Evolutionary conservation across 2,329 filamentous ascomycete genomes (phyloP).

Genomic region (Emmonsiellopsis sp.): DNA sequence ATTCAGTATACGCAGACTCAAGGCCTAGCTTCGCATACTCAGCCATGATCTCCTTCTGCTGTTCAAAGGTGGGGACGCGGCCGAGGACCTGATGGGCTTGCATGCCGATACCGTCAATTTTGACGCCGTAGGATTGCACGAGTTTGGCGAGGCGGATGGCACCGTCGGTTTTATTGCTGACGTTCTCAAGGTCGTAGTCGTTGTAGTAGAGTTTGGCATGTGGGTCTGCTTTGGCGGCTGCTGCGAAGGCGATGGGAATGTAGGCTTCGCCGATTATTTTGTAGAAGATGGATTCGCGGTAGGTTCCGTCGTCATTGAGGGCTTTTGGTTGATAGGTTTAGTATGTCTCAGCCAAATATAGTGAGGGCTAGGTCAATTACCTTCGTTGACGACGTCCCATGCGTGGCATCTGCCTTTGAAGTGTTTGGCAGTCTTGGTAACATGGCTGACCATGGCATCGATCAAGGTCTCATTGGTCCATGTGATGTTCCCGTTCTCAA

Average conservation of each 20-base stretch:
- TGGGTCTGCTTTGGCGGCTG: slow-evolving; percentile 51
- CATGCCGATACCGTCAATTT: slow-evolving; percentile 42
- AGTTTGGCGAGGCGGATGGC: slow-evolving; percentile 30
- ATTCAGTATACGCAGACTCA: slow-evolving; percentile 32
- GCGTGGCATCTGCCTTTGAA: slow-evolving; percentile 29
- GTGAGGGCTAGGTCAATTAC: slow-evolving; percentile 9
- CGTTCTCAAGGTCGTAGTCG: slow-evolving; percentile 36
- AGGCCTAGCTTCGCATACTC: slow-evolving; percentile 33
- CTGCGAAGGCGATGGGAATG: slow-evolving; percentile 38
- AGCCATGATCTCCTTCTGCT: slow-evolving; percentile 30
- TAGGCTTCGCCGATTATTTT: slow-evolving; percentile 36
- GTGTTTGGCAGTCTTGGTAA: slow-evolving; percentile 27
- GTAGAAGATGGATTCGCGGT: slow-evolving; percentile 34
- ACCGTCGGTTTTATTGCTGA: slow-evolving; percentile 27
- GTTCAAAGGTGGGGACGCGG: slow-evolving; percentile 30
- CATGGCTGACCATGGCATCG: slow-evolving; percentile 42
- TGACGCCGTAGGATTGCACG: slow-evolving; percentile 27
- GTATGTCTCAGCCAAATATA: not conserved
- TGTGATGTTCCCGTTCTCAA: slow-evolving; percentile 30
- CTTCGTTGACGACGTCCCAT: slow-evolving; percentile 35
- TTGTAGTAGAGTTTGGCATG: slow-evolving; percentile 37
- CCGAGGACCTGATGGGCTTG: slow-evolving; percentile 39
- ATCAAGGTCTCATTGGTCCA: slow-evolving; percentile 54
- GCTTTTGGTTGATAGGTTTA: slow-evolving; percentile 15
- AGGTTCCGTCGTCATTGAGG: slow-evolving; percentile 41